These are phyloP conservation scores for Cardiospermum halicacabum DNA, from an alignment of 345 rosid species.

Conservation along the genomic window DNA sequence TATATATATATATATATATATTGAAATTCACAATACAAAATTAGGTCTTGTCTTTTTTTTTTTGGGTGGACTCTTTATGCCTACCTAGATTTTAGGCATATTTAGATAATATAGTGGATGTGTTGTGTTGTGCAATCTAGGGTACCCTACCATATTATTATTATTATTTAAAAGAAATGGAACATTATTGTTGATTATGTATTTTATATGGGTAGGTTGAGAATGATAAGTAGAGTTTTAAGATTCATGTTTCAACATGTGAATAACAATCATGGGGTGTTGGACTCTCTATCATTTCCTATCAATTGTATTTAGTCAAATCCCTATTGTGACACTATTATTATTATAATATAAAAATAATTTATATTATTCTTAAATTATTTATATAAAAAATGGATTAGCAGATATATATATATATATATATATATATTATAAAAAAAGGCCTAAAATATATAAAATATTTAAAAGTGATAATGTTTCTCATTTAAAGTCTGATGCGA, in stretches of 20 bases:
- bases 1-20: too few species aligned
- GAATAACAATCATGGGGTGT: conserved; percentile 22
- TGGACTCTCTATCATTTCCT: not conserved
- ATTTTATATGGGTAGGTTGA: conserved; percentile 14
- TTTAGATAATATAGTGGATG: not conserved
- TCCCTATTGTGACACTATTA: not conserved
- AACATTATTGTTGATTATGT: not conserved
- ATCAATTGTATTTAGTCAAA: not conserved
- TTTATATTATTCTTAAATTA: too few species aligned
- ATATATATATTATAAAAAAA: too few species aligned
- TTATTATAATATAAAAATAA: too few species aligned
- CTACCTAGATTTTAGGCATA: not conserved
- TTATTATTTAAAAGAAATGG: too few species aligned
- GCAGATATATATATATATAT: too few species aligned
- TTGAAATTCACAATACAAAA: too few species aligned
- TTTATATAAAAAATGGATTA: too few species aligned
- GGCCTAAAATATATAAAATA: too few species aligned
- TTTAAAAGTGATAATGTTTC: too few species aligned
- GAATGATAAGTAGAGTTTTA: conserved; percentile 4
- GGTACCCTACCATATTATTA: conserved; percentile 14
- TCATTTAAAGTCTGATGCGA: too few species aligned
- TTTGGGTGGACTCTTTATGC: not conserved
- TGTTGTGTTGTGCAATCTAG: conserved; percentile 4
- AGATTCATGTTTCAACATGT: conserved; percentile 19
- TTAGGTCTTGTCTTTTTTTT: not conserved